A percentile compares a stretch with the other conserved stretches of the same genome.
Evolutionary conservation across 208 protist genomes (phyloP).

Genomic region (Crithidia thermophila): DNA sequence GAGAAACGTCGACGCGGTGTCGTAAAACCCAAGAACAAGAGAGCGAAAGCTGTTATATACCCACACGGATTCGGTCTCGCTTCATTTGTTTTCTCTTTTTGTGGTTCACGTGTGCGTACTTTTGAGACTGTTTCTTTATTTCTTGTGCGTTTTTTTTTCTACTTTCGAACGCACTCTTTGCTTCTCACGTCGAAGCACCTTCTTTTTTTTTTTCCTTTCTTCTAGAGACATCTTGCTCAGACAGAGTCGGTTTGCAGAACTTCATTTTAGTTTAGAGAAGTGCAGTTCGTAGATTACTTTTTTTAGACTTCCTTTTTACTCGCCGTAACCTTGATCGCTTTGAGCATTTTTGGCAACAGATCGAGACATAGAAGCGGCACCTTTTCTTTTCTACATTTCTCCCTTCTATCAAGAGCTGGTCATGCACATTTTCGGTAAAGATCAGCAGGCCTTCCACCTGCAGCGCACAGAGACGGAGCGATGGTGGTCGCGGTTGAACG

Average conservation of each 20-base stretch:
- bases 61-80: too few relatives aligned
- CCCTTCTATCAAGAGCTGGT: background rate
- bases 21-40: too few relatives aligned
- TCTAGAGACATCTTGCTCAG: background rate
- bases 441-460: slow-evolving; percentile 81
- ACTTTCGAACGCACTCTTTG: background rate
- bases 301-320: background rate
- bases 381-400: background rate
- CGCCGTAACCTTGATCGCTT: too few relatives aligned
- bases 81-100: too few relatives aligned
- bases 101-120: too few relatives aligned
- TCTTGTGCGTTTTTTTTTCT: background rate
- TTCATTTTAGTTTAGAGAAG: background rate
- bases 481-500: slow-evolving; percentile 70
- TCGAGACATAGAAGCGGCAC: too few relatives aligned
- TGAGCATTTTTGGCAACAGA: background rate
- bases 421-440: slow-evolving; percentile 88
- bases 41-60: too few relatives aligned
- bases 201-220: slow-evolving; percentile 11
- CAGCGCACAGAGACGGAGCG: slow-evolving; percentile 62
- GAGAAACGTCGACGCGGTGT: too few relatives aligned
- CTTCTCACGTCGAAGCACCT: background rate
- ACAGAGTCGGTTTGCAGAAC: background rate
- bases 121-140: too few relatives aligned
- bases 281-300: background rate